phyloP scores from a whole-genome alignment of 2,329 filamentous ascomycete species.

The Aspergillus sp. region DNA sequence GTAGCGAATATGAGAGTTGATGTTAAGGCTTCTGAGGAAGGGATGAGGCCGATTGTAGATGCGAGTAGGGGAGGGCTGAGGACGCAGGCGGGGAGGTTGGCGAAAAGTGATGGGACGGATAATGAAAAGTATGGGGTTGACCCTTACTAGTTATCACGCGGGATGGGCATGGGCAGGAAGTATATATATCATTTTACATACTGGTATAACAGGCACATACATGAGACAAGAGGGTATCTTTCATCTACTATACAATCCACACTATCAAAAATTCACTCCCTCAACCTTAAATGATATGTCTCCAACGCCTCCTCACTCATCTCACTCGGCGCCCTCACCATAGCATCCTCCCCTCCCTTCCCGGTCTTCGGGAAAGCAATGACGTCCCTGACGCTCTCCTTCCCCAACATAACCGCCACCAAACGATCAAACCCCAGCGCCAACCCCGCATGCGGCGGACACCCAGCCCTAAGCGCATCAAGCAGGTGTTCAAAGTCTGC shows the following conservation, averaged over 20 bases:
- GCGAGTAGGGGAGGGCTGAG: no score
- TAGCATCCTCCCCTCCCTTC: slow-evolving; percentile 76
- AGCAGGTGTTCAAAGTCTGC: slow-evolving; percentile 79
- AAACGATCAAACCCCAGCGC: slow-evolving; percentile 88
- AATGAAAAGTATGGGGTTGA: no score
- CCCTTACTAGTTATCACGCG: no score
- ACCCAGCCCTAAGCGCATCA: slow-evolving; percentile 72
- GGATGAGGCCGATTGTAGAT: no score
- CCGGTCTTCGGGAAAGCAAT: slow-evolving; percentile 96
- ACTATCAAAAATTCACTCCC: slow-evolving; percentile 7
- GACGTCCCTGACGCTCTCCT: slow-evolving; percentile 76
- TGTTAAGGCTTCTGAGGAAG: no score
- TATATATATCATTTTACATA: no score
- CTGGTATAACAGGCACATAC: background rate
- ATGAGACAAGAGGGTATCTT: slow-evolving; percentile 11
- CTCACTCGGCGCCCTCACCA: slow-evolving; percentile 69
- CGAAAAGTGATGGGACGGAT: no score
- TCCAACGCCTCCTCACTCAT: slow-evolving; percentile 56
- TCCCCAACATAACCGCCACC: slow-evolving; percentile 69
- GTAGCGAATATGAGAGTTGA: no score
- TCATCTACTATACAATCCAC: slow-evolving; percentile 5
- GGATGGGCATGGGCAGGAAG: no score
- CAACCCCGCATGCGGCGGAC: slow-evolving; percentile 90
- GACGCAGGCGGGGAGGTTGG: no score
- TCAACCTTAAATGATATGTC: slow-evolving; percentile 51